phyloP scores from a whole-genome alignment of 805 yeast genomes.

The Candida taoyuanica region DNA sequence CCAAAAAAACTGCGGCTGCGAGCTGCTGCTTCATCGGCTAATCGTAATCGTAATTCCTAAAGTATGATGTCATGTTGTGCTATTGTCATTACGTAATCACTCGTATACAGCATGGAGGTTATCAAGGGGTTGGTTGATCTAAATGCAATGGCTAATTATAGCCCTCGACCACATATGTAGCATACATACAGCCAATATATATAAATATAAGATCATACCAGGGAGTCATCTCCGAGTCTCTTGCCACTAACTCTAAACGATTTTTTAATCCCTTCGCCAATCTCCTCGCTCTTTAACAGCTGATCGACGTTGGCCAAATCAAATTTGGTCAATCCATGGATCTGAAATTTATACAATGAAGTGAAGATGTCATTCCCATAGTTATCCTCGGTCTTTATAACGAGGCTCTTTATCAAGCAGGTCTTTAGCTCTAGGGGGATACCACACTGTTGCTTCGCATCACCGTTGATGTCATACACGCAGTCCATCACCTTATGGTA shows the following conservation, averaged over 20 bases:
- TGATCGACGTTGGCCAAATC: conserved; percentile 25
- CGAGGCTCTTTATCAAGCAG: conserved; percentile 30
- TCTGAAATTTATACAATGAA: conserved; percentile 33
- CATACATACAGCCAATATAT: too few species aligned
- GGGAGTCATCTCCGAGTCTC: neutral
- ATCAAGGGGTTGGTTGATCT: too few species aligned
- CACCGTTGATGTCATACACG: conserved; percentile 12
- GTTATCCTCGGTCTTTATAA: conserved; percentile 30
- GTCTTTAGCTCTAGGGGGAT: conserved; percentile 31
- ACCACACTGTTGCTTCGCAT: conserved; percentile 26
- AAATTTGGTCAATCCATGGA: conserved; percentile 39
- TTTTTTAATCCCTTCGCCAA: conserved; percentile 13
- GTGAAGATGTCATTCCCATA: conserved; percentile 35
- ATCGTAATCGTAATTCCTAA: too few species aligned
- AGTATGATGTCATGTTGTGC: too few species aligned
- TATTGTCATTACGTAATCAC: too few species aligned
- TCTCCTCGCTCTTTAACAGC: conserved; percentile 14
- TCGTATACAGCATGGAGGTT: too few species aligned
- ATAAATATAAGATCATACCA: too few species aligned
- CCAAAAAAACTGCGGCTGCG: too few species aligned
- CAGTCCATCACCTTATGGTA: conserved; percentile 12
- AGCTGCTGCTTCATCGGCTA: too few species aligned
- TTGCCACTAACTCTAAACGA: conserved; percentile 8
- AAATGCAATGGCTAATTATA: too few species aligned
- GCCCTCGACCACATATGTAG: too few species aligned